phyloP scores from a whole-genome alignment of 352 stramenopile species.

The Phytophthora pinifolia region DNA sequence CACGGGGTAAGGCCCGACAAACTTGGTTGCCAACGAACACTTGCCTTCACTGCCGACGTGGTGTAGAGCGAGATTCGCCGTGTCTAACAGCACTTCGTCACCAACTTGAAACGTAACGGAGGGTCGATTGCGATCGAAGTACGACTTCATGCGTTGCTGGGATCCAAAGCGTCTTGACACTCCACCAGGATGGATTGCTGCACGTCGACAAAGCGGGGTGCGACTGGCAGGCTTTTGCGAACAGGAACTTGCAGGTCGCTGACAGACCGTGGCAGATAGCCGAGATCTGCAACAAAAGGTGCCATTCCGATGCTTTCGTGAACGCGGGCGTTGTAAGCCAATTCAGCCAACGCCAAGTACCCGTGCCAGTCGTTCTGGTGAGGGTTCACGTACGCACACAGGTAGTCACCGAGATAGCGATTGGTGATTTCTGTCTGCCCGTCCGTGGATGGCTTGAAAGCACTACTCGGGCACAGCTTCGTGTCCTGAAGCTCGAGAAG shows the following conservation, averaged over 20 bases:
- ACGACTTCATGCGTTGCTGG: too few species aligned
- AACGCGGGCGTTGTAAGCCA: slow-evolving; percentile 2
- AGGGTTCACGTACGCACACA: background rate
- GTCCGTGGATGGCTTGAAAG: slow-evolving; percentile 18
- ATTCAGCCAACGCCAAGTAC: slow-evolving; percentile 1
- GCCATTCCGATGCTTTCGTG: slow-evolving; percentile 3
- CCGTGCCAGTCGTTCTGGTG: background rate
- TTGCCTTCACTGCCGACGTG: slow-evolving; percentile 5
- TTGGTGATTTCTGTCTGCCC: slow-evolving; percentile 16
- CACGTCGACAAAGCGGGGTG: too few species aligned
- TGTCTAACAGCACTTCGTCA: slow-evolving; percentile 7
- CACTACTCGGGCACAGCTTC: slow-evolving; percentile 5
- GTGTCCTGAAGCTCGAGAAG: slow-evolving; percentile 12
- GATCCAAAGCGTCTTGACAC: too few species aligned
- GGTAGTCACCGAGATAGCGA: slow-evolving; percentile 4
- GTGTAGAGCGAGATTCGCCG: slow-evolving; percentile 1
- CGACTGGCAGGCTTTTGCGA: too few species aligned
- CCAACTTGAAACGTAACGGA: background rate
- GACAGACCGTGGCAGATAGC: slow-evolving; percentile 2
- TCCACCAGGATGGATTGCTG: too few species aligned
- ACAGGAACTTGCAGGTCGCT: too few species aligned
- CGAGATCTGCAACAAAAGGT: slow-evolving; percentile 3
- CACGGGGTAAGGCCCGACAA: slow-evolving; percentile 4
- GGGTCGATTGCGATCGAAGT: slow-evolving; percentile 5
- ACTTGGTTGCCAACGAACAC: background rate